Conservation (phyloP, 2,329 filamentous ascomycete species). For the Fusarium sp. region DNA sequence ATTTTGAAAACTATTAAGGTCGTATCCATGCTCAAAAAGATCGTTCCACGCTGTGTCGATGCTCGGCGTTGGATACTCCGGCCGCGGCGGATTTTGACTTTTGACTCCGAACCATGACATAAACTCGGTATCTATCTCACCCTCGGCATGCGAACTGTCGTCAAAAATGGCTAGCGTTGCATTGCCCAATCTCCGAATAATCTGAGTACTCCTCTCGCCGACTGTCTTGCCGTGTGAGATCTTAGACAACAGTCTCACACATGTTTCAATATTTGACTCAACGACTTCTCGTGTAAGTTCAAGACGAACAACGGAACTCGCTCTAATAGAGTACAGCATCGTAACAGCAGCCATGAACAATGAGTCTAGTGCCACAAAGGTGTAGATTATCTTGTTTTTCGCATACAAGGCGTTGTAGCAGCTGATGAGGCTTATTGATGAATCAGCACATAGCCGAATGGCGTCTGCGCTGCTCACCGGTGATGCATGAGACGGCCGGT, state of each 20-base stretch:
- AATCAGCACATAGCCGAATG: conserved; percentile 37
- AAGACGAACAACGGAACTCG: conserved; percentile 22
- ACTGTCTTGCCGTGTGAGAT: conserved; percentile 38
- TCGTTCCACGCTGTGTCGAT: conserved; percentile 42
- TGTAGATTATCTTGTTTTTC: conserved; percentile 40
- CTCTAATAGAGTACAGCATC: conserved; percentile 35
- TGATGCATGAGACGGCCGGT: conserved; percentile 37
- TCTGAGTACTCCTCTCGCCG: conserved; percentile 33
- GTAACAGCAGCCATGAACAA: conserved; percentile 40
- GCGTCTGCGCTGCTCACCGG: conserved; percentile 39
- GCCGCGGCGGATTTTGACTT: conserved; percentile 32
- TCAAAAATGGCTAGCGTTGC: conserved; percentile 38
- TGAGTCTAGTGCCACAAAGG: conserved; percentile 33
- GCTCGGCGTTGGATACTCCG: conserved; percentile 37
- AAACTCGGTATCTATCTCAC: conserved; percentile 39
- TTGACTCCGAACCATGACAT: conserved; percentile 43
- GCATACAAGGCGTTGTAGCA: conserved; percentile 40
- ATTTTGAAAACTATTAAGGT: conserved; percentile 32
- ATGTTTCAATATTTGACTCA: conserved; percentile 38
- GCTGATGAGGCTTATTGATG: conserved; percentile 39
- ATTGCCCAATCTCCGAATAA: conserved; percentile 34
- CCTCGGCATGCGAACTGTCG: conserved; percentile 20
- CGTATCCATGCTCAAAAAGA: conserved; percentile 40
- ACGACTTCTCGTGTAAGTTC: conserved; percentile 37
- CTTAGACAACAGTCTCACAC: conserved; percentile 29